Evolutionary conservation across 1,139 yeast genomes (phyloP).

Genomic region (Candida tropicalis): DNA sequence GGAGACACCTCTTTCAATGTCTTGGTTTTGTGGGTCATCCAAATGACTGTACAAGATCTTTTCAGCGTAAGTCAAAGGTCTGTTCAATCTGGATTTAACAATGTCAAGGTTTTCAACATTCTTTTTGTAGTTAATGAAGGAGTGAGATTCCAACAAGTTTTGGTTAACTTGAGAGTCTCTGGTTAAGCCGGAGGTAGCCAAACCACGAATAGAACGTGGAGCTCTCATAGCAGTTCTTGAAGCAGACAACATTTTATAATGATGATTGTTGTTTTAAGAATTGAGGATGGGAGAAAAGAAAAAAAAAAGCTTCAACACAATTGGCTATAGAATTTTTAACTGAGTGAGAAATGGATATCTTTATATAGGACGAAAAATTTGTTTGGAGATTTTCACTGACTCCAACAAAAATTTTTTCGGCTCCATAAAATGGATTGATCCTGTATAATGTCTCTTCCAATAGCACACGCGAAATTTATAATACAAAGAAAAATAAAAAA

Average conservation of each 20-base stretch:
- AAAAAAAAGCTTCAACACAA: constrained; percentile 7
- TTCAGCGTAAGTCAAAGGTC: constrained; percentile 98
- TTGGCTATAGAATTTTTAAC: constrained; percentile 4
- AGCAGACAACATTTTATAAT: constrained; percentile 40
- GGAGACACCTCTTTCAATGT: constrained; percentile 93
- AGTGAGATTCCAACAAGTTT: constrained; percentile 86
- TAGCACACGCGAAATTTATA: constrained; percentile 6
- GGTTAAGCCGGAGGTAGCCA: constrained; percentile 76
- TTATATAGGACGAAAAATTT: constrained; percentile 1
- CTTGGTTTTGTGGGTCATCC: constrained; percentile 94
- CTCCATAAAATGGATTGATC: constrained; percentile 10
- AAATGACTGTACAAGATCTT: constrained; percentile 94
- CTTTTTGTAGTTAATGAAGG: constrained; percentile 78
- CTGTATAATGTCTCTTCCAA: constrained; percentile 8
- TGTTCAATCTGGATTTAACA: constrained; percentile 82
- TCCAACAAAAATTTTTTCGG: constrained; percentile 5
- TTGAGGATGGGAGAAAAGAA: constrained; percentile 1
- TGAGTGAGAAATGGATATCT: not conserved
- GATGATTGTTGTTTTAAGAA: constrained; percentile 1
- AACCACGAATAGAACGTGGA: constrained; percentile 58
- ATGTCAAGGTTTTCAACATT: constrained; percentile 82
- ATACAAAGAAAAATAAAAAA: not conserved
- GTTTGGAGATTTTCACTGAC: not conserved
- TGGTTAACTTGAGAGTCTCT: constrained; percentile 92
- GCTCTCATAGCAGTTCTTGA: constrained; percentile 37